A percentile compares a stretch with the other conserved stretches of the same genome.
These are phyloP conservation scores for Mucor mucedo DNA, from an alignment of 371 early-diverging fungal genomes.

Conservation along the genomic window DNA sequence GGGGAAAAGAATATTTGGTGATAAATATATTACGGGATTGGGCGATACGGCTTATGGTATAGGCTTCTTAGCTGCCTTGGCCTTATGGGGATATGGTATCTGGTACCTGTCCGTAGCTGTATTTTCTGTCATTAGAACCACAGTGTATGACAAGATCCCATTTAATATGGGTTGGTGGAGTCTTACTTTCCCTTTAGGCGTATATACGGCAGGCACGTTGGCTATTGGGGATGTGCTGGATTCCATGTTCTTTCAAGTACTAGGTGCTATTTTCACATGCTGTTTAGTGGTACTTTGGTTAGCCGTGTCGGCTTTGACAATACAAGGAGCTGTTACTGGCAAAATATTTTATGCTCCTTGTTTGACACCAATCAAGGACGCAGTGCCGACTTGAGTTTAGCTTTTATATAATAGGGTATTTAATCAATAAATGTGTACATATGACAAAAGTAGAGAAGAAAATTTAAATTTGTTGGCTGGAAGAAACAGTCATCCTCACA, in stretches of 20 bases:
- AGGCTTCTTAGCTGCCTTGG: conserved; percentile 36
- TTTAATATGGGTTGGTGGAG: conserved; percentile 66
- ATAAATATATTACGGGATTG: conserved; percentile 16
- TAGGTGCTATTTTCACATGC: conserved; percentile 26
- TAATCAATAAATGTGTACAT: no score
- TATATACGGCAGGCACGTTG: conserved; percentile 37
- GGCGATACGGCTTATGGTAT: conserved; percentile 25
- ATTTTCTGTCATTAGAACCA: conserved; percentile 29
- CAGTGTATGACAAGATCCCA: conserved; percentile 34
- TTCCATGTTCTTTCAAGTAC: conserved; percentile 24
- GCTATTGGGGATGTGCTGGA: conserved; percentile 9
- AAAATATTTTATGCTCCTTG: conserved; percentile 30
- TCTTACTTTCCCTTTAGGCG: conserved; percentile 55
- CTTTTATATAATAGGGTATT: not conserved
- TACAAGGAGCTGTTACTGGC: conserved; percentile 15
- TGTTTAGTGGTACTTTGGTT: conserved; percentile 25
- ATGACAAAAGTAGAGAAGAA: no score
- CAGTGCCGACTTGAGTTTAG: not conserved
- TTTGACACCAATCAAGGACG: conserved; percentile 8
- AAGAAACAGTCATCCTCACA: no score
- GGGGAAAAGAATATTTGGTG: conserved; percentile 33
- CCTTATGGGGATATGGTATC: conserved; percentile 54
- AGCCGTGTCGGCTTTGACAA: conserved; percentile 13
- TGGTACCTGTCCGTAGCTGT: conserved; percentile 52
- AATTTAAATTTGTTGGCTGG: no score